Evolutionary conservation across 805 yeast species (phyloP).

Genomic region (Saccharomycopsis capsularis): DNA sequence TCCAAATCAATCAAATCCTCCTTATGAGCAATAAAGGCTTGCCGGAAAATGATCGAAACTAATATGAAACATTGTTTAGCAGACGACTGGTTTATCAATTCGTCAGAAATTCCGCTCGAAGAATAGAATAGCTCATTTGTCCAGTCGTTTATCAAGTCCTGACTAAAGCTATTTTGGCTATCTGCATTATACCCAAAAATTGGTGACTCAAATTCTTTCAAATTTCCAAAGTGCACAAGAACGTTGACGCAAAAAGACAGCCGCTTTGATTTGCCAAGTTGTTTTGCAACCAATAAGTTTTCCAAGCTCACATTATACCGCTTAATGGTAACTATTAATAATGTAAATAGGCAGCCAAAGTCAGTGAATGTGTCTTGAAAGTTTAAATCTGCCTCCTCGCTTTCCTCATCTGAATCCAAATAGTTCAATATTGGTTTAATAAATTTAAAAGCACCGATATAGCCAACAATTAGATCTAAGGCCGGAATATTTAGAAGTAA

Average conservation of each 20-base stretch:
- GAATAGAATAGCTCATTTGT: slow-evolving; percentile 68
- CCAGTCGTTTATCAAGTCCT: slow-evolving; percentile 57
- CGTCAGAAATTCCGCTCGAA: slow-evolving; percentile 80
- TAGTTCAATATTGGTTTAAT: slow-evolving; percentile 41
- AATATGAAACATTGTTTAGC: slow-evolving; percentile 61
- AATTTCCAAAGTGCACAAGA: slow-evolving; percentile 16
- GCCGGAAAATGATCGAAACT: slow-evolving; percentile 68
- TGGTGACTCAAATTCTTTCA: slow-evolving; percentile 5
- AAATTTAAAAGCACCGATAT: slow-evolving; percentile 37
- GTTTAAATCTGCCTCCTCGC: slow-evolving; percentile 50
- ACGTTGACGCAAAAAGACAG: slow-evolving; percentile 16
- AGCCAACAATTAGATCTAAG: slow-evolving; percentile 39
- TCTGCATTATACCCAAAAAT: background rate
- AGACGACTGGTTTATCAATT: slow-evolving; percentile 58
- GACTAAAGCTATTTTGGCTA: background rate
- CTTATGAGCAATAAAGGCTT: slow-evolving; percentile 57
- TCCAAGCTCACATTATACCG: slow-evolving; percentile 32
- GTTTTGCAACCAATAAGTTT: slow-evolving; percentile 22
- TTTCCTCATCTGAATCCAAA: slow-evolving; percentile 36
- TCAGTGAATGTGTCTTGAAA: slow-evolving; percentile 64
- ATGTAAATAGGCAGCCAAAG: slow-evolving; percentile 53
- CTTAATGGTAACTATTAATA: slow-evolving; percentile 35
- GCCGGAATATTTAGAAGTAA: slow-evolving; percentile 39
- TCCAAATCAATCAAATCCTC: slow-evolving; percentile 50
- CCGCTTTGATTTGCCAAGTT: background rate